Evolutionary conservation across 2,329 filamentous ascomycete species (phyloP).

Genomic region (Amauroascus niger): DNA sequence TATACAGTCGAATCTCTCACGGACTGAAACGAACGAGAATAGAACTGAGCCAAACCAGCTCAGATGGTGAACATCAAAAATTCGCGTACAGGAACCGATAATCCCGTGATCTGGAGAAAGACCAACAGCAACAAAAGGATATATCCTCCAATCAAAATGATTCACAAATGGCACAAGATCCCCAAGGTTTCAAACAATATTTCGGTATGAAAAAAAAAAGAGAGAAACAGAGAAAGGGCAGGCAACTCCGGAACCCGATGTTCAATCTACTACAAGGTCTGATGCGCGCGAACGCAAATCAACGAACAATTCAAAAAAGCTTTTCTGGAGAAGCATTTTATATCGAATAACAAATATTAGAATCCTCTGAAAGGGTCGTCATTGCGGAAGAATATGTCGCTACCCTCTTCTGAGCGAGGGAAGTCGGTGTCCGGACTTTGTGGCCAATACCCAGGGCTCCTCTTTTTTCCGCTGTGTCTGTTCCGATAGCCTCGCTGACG

Average conservation of each 20-base stretch:
- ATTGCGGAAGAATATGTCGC: conserved; percentile 32
- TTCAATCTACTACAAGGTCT: neutral
- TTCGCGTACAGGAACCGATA: too few species aligned
- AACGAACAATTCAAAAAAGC: too few species aligned
- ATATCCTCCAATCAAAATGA: too few species aligned
- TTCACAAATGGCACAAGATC: neutral
- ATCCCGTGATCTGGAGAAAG: too few species aligned
- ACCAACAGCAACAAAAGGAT: too few species aligned
- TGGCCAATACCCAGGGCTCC: conserved; percentile 28
- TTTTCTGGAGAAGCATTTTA: neutral
- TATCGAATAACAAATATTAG: conserved; percentile 19
- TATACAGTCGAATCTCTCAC: neutral
- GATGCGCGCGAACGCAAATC: neutral
- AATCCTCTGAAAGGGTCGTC: conserved; percentile 42
- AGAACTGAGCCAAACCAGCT: neutral
- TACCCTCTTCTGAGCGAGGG: conserved; percentile 28
- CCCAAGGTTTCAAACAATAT: neutral
- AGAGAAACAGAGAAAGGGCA: too few species aligned
- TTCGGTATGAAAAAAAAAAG: neutral
- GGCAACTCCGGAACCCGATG: neutral
- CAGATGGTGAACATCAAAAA: too few species aligned
- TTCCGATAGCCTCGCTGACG: conserved; percentile 22
- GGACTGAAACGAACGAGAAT: neutral
- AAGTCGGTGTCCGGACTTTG: conserved; percentile 29
- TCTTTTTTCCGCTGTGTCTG: conserved; percentile 22